Base-by-base conservation (phyloP, 495 filamentous ascomycete species). In the Aspergillus biplanus region DNA sequence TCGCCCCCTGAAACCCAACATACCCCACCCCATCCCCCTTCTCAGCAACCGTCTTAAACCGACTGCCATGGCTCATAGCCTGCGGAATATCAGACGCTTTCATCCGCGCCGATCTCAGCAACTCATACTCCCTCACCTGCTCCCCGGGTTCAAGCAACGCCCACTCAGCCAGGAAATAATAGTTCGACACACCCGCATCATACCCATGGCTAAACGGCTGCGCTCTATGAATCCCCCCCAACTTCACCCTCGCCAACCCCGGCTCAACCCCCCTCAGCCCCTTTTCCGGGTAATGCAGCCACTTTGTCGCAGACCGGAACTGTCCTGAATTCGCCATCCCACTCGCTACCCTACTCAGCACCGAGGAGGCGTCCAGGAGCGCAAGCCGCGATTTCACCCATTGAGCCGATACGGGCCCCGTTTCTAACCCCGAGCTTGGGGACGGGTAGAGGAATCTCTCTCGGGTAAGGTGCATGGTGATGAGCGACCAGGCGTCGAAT, bases 161-260 rank as follows among this genome's bases (percentile, higher is more conserved):
- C 74, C 73, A 78, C 15, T 61, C 57, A 6, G 75, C 68, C 9
- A 78, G 61, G 58, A 78, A 76, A 57, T 70, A 78, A 50, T 72
- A 66, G 11, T 68, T 64, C 50, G 69, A 70, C 5, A 63, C 62
- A 0, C 71, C 75, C 3, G 61, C 32, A 11, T 78, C 75, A 57
- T 66, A 77, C 55, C 59, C 61, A 47, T 80, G 78, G 52, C 71
- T 76, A 62, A 67, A 77, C 4, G 78, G 78, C 58, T 79, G 78
- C 15, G 78, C 78, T 33, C 76, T 72, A 57, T 81, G 78, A 57
- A 78, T 78, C 6, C 78, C 78, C 27, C 75, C 76, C 12, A 77
- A 68, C 59, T 73, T 76, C 16, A 75, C 65, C 8, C 75, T 64
- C 37, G 72, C 69, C 5, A 66, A 59, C 8, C 56, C 52, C 1